Conservation (phyloP, 768 basidiomycete genomes). For the Lentinula edodes region DNA sequence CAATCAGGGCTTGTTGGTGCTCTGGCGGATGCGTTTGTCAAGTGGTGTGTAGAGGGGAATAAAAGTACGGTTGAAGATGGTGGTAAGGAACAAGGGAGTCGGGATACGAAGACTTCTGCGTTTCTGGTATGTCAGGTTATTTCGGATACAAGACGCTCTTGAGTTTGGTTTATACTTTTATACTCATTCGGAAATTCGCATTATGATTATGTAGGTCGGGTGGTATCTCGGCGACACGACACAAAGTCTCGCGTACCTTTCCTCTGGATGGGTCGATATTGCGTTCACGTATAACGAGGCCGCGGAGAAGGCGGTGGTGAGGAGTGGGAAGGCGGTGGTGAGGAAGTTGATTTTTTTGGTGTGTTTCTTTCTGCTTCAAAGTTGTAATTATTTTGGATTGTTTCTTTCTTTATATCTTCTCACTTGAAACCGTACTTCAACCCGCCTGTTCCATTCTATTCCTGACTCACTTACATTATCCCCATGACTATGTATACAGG, state of each 20-base stretch:
- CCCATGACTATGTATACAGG: slow-evolving; percentile 18
- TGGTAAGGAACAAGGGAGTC: slow-evolving; percentile 10
- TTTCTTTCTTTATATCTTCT: no score
- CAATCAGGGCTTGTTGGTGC: slow-evolving; percentile 44
- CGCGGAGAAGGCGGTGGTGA: slow-evolving; percentile 35
- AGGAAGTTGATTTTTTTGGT: slow-evolving; percentile 42
- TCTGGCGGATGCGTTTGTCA: slow-evolving; percentile 44
- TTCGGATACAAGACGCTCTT: background rate
- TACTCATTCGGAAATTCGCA: background rate
- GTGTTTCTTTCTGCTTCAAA: no score
- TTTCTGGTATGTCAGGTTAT: slow-evolving; percentile 24
- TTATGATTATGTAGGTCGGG: slow-evolving; percentile 34
- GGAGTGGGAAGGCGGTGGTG: slow-evolving; percentile 23
- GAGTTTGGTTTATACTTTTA: background rate
- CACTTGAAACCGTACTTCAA: no score
- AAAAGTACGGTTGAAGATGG: background rate
- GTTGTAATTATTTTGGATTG: no score
- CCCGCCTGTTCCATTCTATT: no score
- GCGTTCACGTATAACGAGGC: slow-evolving; percentile 50
- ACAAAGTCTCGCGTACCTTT: slow-evolving; percentile 37
- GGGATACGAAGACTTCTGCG: slow-evolving; percentile 4
- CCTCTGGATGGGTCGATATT: slow-evolving; percentile 37
- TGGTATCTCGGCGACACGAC: slow-evolving; percentile 58
- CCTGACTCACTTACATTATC: no score
- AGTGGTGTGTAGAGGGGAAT: slow-evolving; percentile 21